Conservation (phyloP, 2,329 filamentous ascomycete genomes). For the Dryadomyces sulphureus region DNA sequence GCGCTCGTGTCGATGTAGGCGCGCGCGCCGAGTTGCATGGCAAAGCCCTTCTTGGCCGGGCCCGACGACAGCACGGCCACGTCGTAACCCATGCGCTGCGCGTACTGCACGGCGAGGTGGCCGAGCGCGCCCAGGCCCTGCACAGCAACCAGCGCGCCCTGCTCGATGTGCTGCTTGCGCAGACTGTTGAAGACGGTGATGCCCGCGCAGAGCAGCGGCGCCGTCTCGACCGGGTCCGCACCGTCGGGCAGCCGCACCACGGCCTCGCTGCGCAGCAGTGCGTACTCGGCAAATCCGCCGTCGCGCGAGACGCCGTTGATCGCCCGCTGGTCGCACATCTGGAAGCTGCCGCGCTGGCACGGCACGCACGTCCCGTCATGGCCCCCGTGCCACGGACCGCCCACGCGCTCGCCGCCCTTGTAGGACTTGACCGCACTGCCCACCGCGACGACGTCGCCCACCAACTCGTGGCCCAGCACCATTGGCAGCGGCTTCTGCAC, state of each 20-base stretch:
- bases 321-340: conserved; percentile 48
- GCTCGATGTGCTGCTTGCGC: conserved; percentile 35
- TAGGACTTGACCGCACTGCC: conserved; percentile 41
- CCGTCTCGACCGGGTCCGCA: conserved; percentile 35
- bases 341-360: conserved; percentile 49
- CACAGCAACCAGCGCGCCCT: conserved; percentile 38
- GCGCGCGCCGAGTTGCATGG: conserved; percentile 42
- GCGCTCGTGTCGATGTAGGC: conserved; percentile 45
- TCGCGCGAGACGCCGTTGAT: conserved; percentile 52
- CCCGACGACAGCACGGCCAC: conserved; percentile 51
- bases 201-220: conserved; percentile 49
- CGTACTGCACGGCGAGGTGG: conserved; percentile 65
- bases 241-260: conserved; percentile 38
- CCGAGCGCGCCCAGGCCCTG: conserved; percentile 65
- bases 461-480: conserved; percentile 55
- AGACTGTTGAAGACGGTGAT: conserved; percentile 49
- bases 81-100: conserved; percentile 59
- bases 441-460: conserved; percentile 50
- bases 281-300: conserved; percentile 56
- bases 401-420: conserved; percentile 50
- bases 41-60: conserved; percentile 52
- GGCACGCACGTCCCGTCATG: conserved; percentile 46
- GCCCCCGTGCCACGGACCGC: conserved; percentile 54
- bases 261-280: conserved; percentile 43
- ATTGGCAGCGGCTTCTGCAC: conserved; percentile 44